Base-by-base conservation (phyloP, 257 asterid species). In the Plectranthus barbatus region DNA sequence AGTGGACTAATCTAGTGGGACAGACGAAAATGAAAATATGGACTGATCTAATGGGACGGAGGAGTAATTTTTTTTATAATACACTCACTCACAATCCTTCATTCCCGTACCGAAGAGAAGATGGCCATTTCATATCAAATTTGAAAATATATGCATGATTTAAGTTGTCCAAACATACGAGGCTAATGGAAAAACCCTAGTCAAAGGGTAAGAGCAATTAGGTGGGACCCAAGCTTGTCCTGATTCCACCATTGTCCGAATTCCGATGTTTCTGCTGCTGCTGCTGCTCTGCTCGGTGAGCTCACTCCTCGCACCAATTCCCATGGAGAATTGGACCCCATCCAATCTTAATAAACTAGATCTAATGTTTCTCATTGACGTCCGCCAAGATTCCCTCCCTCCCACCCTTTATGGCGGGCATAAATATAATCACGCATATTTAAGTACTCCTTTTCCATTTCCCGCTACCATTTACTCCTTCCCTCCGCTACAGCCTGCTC, bases 351-450 rank as follows among this genome's bases (percentile, higher is more conserved):
- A 46, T n/a, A 67, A 78, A 74, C 54, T 62, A 11, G 59, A 81
- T 77, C 75, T 73, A 58, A 81, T 74, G 70, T 67, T 45, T 64
- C 74, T 5, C 46, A 12, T 78, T 78, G 66, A 81, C 80, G 82
- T 78, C 84, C 86, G 44, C 74, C 66, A 51, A 56, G 58, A 73
- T 78, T 69, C 67, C 64, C 68, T 61, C n/a, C n/a, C n/a, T n/a
- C n/a, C n/a, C 42, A 36, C 51, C 53, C 7, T 68, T 64, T 75
- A 70, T 76, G 77, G 80, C 79, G 82, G 78, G 77, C 55, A 44
- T 62, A n/a, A n/a, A n/a, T n/a, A n/a, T n/a, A 66, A 41, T 45
- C 14, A 55, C 51, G 45, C 42, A 31, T n/a, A n/a, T 56, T 76
- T 61, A 66, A 61, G 47, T 55, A 13, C 67, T 36, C n/a, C 66